Percentiles rank a stretch among this genome's conserved stretches.
These are phyloP conservation scores for Dactylellina parvicollis DNA, from an alignment of 2,329 filamentous ascomycete species.

Conservation along the genomic window DNA sequence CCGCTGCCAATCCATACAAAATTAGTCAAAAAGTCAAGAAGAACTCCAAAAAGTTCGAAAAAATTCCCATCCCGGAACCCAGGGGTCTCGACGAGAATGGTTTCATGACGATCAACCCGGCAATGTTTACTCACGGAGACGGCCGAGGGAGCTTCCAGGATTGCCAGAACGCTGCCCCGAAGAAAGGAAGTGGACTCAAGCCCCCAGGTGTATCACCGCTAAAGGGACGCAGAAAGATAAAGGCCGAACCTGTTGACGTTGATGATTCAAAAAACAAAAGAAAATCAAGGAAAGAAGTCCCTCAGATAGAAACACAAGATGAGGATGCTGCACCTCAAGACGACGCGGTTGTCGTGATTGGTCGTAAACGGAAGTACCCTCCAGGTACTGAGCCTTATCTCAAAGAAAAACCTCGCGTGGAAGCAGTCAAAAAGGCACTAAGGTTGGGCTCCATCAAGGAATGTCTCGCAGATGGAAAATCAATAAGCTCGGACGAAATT, in stretches of 20 bases:
- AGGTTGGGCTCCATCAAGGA: conserved; percentile 44
- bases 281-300: conserved; percentile 4
- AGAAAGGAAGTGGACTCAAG: conserved; percentile 48
- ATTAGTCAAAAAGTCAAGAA: conserved; percentile 37
- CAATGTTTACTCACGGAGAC: conserved; percentile 26
- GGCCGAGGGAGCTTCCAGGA: conserved; percentile 46
- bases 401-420: conserved; percentile 32
- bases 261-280: conserved; percentile 12
- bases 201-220: conserved; percentile 39
- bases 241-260: conserved; percentile 5
- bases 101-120: conserved; percentile 8
- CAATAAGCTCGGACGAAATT: background rate
- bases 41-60: conserved; percentile 10
- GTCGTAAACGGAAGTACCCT: conserved; percentile 47
- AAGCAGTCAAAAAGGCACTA: conserved; percentile 47
- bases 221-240: conserved; percentile 43
- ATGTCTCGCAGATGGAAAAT: conserved; percentile 30
- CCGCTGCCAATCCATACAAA: conserved; percentile 33
- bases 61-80: conserved; percentile 11
- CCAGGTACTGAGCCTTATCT: conserved; percentile 50
- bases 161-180: conserved; percentile 47
- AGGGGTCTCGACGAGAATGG: conserved; percentile 34
- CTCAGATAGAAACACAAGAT: background rate
- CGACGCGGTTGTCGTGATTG: conserved; percentile 35
- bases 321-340: conserved; percentile 5